phyloP scores from a whole-genome alignment of 2,329 filamentous ascomycete genomes.

The Fusarium paranaense region DNA sequence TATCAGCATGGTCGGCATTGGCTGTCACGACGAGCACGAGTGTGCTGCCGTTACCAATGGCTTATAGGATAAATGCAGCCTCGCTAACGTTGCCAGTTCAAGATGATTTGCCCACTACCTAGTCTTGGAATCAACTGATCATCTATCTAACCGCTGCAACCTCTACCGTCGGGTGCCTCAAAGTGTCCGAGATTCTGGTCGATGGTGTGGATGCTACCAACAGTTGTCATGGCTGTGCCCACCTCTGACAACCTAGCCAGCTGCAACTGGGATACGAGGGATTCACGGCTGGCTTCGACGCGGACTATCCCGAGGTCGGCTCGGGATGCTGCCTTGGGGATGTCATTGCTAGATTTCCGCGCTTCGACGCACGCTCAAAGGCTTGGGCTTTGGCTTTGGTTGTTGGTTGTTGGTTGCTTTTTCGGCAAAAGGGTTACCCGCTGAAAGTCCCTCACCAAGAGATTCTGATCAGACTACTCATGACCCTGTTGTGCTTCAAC shows the following conservation, averaged over 20 bases:
- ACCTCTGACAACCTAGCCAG: background rate
- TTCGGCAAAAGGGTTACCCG: background rate
- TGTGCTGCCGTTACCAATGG: slow-evolving; percentile 2
- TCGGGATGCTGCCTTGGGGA: background rate
- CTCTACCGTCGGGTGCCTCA: slow-evolving; percentile 17
- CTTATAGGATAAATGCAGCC: background rate
- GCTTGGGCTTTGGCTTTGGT: background rate
- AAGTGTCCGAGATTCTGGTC: slow-evolving; percentile 5
- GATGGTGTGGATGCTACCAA: slow-evolving; percentile 1
- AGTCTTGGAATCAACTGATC: slow-evolving; percentile 13
- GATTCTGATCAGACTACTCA: background rate
- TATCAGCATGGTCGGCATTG: background rate
- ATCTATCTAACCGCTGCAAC: slow-evolving; percentile 15
- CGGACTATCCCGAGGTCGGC: background rate
- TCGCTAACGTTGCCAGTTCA: background rate
- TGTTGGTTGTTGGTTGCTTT: slow-evolving; percentile 6
- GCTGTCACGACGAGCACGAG: slow-evolving; percentile 2
- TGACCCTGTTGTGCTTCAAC: background rate
- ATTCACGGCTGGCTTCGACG: background rate
- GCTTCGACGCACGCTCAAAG: background rate
- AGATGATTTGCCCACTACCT: slow-evolving; percentile 4
- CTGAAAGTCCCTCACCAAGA: slow-evolving; percentile 4
- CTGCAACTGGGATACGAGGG: background rate
- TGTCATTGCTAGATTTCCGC: background rate
- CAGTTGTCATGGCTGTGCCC: background rate